Evolutionary conservation across 225 moss, liverwort and hornwort genomes (phyloP), one percentile per base, ranked within the genome.

Genomic region (Sphagnum contortum): DNA sequence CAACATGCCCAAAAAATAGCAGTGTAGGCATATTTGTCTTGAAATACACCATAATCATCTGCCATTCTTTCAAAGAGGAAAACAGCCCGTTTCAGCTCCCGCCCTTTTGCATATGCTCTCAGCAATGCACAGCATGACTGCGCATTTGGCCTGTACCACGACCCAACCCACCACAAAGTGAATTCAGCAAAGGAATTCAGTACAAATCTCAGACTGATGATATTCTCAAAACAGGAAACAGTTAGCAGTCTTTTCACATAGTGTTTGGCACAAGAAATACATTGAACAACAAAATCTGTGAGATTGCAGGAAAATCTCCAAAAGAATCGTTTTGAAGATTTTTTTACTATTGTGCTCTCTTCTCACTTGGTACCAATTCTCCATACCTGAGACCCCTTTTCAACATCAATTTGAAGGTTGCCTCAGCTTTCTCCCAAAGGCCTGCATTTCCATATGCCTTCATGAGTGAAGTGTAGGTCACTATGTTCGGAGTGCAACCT

Each of bases 1-100:
- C 82, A 82, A 69, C 86, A 86, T 48, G 82, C 82, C 81, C 86
- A 82, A 60, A 86, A 79, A 48, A 86, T 69, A 4, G 86, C 86
- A 48, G 86, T 73, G 5, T 71, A 86, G 9, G 82, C 86, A 57
- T 73, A 86, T 56, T 86, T 86, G 64, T 86, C 79, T 3, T 79
- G 86, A 45, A 57, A 47, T 4, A 86, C 44, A 55, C 64, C 69
- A 59, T 77, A 86, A 2, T 68, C 53, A 55, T 74, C 62, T 12
- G 71, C 75, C 82, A 86, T 86, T 2, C 61, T 68, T 13, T 79
- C 79, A 47, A 86, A 82, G 55, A 86, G 79, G 11, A 71, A 0
- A 9, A 79, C 55, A 4, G 82, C 72, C 66, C 80, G 78, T 50
- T 74, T 79, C 51, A 86, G 59, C 70, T 86, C 50, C 59, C 75